Evolutionary conservation across 805 yeast genomes (phyloP).

Genomic region (Yarrowia divulgata): DNA sequence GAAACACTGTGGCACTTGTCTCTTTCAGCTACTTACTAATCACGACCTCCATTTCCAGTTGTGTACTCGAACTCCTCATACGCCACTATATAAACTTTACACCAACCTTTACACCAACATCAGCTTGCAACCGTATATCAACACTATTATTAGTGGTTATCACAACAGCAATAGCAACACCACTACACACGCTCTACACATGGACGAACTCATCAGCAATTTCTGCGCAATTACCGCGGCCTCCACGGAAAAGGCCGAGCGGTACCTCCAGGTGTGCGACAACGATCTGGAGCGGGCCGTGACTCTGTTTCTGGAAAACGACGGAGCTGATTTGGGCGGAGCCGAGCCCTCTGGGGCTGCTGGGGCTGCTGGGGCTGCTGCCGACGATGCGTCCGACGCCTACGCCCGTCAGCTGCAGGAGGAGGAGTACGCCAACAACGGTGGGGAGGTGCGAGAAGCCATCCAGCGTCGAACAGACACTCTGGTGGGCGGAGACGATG

Average conservation of each 20-base stretch:
- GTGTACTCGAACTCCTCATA: neutral
- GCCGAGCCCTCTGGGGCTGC: conserved; percentile 2
- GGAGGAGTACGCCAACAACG: conserved; percentile 47
- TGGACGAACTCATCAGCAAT: conserved; percentile 57
- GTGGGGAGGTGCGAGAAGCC: conserved; percentile 72
- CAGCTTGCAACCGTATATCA: too few species aligned
- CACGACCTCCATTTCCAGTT: neutral
- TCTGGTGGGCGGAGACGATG: conserved; percentile 57
- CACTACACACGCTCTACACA: neutral
- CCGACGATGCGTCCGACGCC: conserved; percentile 13
- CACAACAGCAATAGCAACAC: neutral
- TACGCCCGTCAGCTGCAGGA: conserved; percentile 46
- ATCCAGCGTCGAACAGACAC: conserved; percentile 82
- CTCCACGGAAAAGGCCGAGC: conserved; percentile 71
- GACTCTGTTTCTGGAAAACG: conserved; percentile 73
- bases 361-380: neutral
- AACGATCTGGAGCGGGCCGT: conserved; percentile 84
- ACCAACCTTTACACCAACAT: neutral
- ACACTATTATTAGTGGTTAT: neutral
- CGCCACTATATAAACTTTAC: neutral
- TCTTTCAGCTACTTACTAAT: too few species aligned
- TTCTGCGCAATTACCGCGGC: conserved; percentile 87
- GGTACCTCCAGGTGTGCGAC: conserved; percentile 79
- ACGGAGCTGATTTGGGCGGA: conserved; percentile 51
- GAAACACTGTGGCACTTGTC: too few species aligned